Evolutionary conservation across 2,329 filamentous ascomycete species (phyloP).

Genomic region (Colletotrichum sp.): DNA sequence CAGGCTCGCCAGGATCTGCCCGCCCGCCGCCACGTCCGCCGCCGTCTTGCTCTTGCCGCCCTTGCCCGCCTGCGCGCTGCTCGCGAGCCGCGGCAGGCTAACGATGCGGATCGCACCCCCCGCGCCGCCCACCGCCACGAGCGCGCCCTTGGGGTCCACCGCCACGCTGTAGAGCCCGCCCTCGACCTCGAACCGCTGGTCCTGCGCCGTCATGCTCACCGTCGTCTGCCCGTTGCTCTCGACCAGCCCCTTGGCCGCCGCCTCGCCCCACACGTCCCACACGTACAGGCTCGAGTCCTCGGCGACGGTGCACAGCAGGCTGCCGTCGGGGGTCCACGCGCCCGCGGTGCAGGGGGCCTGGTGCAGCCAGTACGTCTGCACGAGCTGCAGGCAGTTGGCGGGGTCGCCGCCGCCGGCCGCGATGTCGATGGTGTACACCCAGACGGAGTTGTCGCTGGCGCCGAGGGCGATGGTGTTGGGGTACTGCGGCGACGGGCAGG

Average conservation of each 20-base stretch:
- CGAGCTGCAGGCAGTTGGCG: constrained; percentile 66
- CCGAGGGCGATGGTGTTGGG: constrained; percentile 87
- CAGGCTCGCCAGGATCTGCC: constrained; percentile 78
- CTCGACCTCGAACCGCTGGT: constrained; percentile 91
- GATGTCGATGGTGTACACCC: constrained; percentile 89
- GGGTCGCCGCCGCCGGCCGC: constrained; percentile 61
- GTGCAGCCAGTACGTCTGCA: constrained; percentile 93
- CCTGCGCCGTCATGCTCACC: constrained; percentile 76
- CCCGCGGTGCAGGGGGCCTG: constrained; percentile 87
- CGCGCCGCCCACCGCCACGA: constrained; percentile 87
- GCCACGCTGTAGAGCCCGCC: constrained; percentile 91
- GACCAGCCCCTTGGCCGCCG: constrained; percentile 61
- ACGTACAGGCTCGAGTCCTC: constrained; percentile 91
- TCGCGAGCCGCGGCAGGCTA: constrained; percentile 72
- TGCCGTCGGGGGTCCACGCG: constrained; percentile 87
- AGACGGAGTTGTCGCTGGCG: constrained; percentile 89
- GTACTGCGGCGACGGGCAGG: constrained; percentile 74
- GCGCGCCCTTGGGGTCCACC: constrained; percentile 77
- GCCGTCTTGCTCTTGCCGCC: constrained; percentile 34
- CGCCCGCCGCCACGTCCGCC: constrained; percentile 46
- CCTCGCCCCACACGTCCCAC: constrained; percentile 88
- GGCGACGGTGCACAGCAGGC: constrained; percentile 83
- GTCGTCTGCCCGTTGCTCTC: constrained; percentile 67
- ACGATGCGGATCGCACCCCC: constrained; percentile 86
- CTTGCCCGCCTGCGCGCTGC: constrained; percentile 25